These are phyloP conservation scores for Flaveria linearis DNA, from an alignment of 129 eudicot genomes.

Conservation along the genomic window DNA sequence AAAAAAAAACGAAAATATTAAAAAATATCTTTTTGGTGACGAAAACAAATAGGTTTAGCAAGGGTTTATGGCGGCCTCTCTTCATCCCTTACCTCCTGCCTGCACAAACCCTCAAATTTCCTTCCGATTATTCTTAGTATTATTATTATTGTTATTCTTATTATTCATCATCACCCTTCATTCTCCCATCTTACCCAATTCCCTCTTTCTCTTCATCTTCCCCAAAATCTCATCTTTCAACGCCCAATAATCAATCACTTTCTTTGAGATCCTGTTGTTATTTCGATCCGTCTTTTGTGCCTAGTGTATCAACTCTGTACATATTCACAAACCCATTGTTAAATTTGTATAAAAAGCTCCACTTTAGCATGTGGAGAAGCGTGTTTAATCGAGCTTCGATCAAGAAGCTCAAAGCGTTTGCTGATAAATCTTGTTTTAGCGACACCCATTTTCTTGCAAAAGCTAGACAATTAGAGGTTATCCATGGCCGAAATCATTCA, in stretches of 20 bases:
- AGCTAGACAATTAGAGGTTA: constrained; percentile 1
- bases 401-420: constrained; percentile 50
- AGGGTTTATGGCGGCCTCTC: constrained; percentile 76
- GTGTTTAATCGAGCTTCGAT: constrained; percentile 48
- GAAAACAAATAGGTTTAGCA: constrained; percentile 37
- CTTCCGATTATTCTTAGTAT: not conserved
- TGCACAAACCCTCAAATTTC: constrained; percentile 23
- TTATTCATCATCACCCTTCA: not conserved
- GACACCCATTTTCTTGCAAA: constrained; percentile 26
- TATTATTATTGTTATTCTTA: too few relatives aligned
- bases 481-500: constrained; percentile 7
- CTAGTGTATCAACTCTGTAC: constrained; percentile 7
- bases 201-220: not conserved
- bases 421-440: constrained; percentile 29
- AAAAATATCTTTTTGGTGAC: constrained; percentile 16
- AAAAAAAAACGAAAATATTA: not conserved
- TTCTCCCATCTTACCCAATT: not conserved
- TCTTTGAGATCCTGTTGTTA: constrained; percentile 14
- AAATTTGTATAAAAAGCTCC: not conserved
- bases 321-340: constrained; percentile 17
- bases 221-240: not conserved
- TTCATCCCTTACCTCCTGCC: constrained; percentile 21
- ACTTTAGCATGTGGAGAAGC: constrained; percentile 72
- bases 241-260: not conserved
- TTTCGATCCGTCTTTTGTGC: constrained; percentile 6